phyloP scores from a whole-genome alignment of 2,329 filamentous ascomycete species.

The Aspergillus aculeatinus region DNA sequence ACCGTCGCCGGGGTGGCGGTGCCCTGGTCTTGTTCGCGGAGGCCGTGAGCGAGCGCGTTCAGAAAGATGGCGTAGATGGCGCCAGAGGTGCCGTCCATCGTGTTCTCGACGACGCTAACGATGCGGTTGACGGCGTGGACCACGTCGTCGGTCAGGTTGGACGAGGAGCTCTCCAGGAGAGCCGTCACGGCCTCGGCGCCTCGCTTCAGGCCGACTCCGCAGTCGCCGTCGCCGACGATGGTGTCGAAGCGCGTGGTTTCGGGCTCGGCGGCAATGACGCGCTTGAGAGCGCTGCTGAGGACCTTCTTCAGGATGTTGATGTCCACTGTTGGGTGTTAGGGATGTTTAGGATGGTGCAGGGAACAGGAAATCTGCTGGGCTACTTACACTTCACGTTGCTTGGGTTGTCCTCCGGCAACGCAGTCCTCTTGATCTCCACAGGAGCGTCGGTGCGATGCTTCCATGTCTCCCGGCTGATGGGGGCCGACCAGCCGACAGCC shows the following conservation, averaged over 20 bases:
- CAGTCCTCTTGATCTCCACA: slow-evolving; percentile 43
- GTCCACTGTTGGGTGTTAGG: slow-evolving; percentile 45
- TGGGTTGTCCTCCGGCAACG: slow-evolving; percentile 48
- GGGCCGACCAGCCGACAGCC: slow-evolving; percentile 65
- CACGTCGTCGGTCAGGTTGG: slow-evolving; percentile 55
- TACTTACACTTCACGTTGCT: slow-evolving; percentile 54
- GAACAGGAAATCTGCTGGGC: background rate
- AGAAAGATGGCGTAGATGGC: slow-evolving; percentile 85
- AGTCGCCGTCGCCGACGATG: slow-evolving; percentile 86
- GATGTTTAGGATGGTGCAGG: background rate
- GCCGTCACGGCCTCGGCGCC: slow-evolving; percentile 68
- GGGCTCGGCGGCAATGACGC: slow-evolving; percentile 62
- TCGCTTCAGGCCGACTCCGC: slow-evolving; percentile 79
- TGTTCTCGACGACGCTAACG: slow-evolving; percentile 63
- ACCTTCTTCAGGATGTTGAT: slow-evolving; percentile 51
- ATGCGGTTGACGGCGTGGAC: slow-evolving; percentile 61
- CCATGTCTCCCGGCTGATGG: slow-evolving; percentile 61
- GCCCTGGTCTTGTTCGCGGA: slow-evolving; percentile 54
- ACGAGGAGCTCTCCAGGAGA: slow-evolving; percentile 40
- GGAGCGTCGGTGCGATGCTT: slow-evolving; percentile 44
- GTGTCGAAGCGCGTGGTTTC: slow-evolving; percentile 70
- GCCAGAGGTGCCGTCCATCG: slow-evolving; percentile 75
- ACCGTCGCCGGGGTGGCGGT: slow-evolving; percentile 48
- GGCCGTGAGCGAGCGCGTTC: slow-evolving; percentile 74
- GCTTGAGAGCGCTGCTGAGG: slow-evolving; percentile 56